Percentiles rank a stretch among this genome's conserved stretches.
Conservation (phyloP, 2,329 filamentous ascomycete species). For the Magnaporthiopsis poae region DNA sequence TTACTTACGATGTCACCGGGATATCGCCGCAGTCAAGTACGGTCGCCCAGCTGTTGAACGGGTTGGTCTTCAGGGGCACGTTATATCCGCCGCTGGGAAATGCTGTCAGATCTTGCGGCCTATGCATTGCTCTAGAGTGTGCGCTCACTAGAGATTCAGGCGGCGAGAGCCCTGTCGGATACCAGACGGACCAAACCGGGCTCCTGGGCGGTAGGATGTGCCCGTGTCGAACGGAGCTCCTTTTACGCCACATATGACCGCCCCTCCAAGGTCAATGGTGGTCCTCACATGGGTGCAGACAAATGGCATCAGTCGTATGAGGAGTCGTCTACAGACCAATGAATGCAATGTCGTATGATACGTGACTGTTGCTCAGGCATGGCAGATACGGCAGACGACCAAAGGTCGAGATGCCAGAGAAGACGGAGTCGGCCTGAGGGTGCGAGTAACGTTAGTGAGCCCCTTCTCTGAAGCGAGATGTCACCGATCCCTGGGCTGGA, state of each 20-base stretch:
- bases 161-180: slow-evolving; percentile 79
- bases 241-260: slow-evolving; percentile 20
- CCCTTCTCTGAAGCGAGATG: slow-evolving; percentile 7
- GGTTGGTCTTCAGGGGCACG: slow-evolving; percentile 68
- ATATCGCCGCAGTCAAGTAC: slow-evolving; percentile 78
- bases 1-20: slow-evolving; percentile 65
- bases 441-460: slow-evolving; percentile 1
- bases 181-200: slow-evolving; percentile 73
- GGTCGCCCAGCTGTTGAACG: slow-evolving; percentile 71
- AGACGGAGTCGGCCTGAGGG: slow-evolving; percentile 69
- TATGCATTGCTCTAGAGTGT: too few relatives aligned
- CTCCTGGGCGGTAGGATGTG: slow-evolving; percentile 74
- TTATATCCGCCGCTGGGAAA: slow-evolving; percentile 69
- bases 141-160: slow-evolving; percentile 71
- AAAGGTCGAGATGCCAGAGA: slow-evolving; percentile 80
- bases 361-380: slow-evolving; percentile 59
- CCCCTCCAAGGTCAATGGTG: neutral
- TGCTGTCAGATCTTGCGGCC: neutral
- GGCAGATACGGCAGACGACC: slow-evolving; percentile 68
- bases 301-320: neutral
- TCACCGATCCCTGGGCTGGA: neutral
- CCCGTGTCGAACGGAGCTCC: slow-evolving; percentile 78
- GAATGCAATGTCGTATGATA: slow-evolving; percentile 77
- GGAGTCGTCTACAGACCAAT: slow-evolving; percentile 43
- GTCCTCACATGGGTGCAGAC: neutral